Evolutionary conservation across 2,329 filamentous ascomycete genomes (phyloP).

Genomic region (Aspergillus terreus): DNA sequence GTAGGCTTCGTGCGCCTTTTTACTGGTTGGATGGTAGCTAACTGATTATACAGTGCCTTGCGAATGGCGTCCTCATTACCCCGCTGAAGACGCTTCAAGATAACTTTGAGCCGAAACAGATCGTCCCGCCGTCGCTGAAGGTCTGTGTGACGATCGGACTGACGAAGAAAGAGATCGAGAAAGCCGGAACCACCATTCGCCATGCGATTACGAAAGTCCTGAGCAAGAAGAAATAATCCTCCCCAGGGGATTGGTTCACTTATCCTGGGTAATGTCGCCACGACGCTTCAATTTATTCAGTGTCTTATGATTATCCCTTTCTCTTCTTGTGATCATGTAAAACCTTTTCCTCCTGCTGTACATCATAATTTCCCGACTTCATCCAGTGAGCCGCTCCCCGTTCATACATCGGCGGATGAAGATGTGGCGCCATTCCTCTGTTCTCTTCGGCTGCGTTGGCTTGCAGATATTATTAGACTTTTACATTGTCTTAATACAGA

Average conservation of each 20-base stretch:
- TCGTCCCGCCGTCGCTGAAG: conserved; percentile 76
- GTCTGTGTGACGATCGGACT: conserved; percentile 85
- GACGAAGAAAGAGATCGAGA: conserved; percentile 92
- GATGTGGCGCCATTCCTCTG: neutral
- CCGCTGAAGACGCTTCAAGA: conserved; percentile 76
- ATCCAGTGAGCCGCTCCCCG: neutral
- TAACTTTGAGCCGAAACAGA: conserved; percentile 62
- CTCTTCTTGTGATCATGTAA: conserved; percentile 15
- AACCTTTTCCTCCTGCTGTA: conserved; percentile 13
- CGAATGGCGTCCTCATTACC: conserved; percentile 86
- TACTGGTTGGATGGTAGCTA: too few species aligned
- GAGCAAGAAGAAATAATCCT: conserved; percentile 48
- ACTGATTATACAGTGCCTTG: conserved; percentile 59
- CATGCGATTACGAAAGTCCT: conserved; percentile 94
- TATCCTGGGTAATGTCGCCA: neutral
- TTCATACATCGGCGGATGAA: neutral
- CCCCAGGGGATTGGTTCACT: conserved; percentile 7
- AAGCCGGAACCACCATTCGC: conserved; percentile 79
- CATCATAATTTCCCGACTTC: conserved; percentile 10
- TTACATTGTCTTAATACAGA: conserved; percentile 5
- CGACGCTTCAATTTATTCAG: conserved; percentile 2
- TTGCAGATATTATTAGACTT: conserved; percentile 5
- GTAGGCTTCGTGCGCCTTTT: conserved; percentile 49
- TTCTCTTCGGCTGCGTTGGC: neutral
- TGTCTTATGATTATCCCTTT: conserved; percentile 5